A percentile compares a stretch with the other conserved stretches of the same genome.
Evolutionary conservation across 306 rosid species (phyloP).

Genomic region (Abrus pulchellus): DNA sequence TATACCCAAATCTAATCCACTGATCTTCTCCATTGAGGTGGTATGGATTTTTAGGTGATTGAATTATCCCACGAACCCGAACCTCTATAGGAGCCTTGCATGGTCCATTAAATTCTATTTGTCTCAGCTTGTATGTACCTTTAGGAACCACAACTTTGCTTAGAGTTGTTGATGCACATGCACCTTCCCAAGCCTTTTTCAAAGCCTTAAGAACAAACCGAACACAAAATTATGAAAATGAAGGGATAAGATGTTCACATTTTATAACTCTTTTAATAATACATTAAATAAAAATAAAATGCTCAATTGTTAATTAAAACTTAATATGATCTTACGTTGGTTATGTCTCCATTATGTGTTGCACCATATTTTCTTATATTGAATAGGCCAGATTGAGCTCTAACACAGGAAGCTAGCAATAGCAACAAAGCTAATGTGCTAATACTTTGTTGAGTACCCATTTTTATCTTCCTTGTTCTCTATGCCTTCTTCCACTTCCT

Average conservation of each 20-base stretch:
- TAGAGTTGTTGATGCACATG: conserved; percentile 24
- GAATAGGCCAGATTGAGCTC: background rate
- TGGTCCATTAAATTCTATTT: conserved; percentile 45
- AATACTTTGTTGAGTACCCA: background rate
- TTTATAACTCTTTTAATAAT: background rate
- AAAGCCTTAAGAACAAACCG: conserved; percentile 4
- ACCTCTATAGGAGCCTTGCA: conserved; percentile 58
- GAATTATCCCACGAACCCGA: conserved; percentile 51
- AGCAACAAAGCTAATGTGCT: background rate
- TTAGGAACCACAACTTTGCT: conserved; percentile 10
- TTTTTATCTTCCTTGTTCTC: conserved; percentile 1
- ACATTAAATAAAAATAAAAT: background rate
- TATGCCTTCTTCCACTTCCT: background rate
- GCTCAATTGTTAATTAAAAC: background rate
- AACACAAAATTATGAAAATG: background rate
- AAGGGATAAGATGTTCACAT: background rate
- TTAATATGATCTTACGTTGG: background rate
- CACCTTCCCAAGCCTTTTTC: background rate
- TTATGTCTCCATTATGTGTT: conserved; percentile 3
- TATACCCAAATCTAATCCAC: conserved; percentile 48
- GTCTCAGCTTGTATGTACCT: background rate
- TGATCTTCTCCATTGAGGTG: conserved; percentile 6
- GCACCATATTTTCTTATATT: conserved; percentile 17
- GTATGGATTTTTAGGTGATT: conserved; percentile 45
- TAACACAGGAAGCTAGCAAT: background rate